Evolutionary conservation across 2,329 filamentous ascomycete species (phyloP), one percentile per base, ranked within the genome.

Genomic region (Coniochaeta sp.): DNA sequence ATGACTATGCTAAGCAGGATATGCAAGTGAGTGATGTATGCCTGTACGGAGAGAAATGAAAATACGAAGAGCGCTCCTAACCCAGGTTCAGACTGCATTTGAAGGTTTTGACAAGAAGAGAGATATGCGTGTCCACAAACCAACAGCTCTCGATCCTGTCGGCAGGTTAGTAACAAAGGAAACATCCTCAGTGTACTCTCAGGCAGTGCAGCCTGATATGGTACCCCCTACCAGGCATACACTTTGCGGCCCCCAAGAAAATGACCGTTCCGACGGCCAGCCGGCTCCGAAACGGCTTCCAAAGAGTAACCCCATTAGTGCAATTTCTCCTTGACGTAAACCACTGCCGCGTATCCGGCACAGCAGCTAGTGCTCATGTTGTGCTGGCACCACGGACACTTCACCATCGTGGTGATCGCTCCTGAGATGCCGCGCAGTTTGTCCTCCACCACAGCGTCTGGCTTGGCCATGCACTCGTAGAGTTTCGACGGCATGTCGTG

Each of bases 361-460:
- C 88, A 91, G 72, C 88, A 91, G 61, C 74, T 76, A 16, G 81
- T 87, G 64, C 79, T 86, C 87, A 91, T 90, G 57, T 82, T 81
- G 73, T 91, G 88, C 50, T 77, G 77, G 70, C 88, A 91, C 88
- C 88, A 90, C 9, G 87, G 87, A 69, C 88, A 90, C 64, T 81
- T 83, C 28, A 89, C 83, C 67, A 80, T 83, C 64, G 85, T 86
- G 9, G 80, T 84, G 52, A 87, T 78, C 7, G 80, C 74, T 1
- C 83, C 83, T 47, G 78, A 78, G 50, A 85, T 82, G 0, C 82
- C 82, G 6, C 79, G 71, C 33, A 73, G 71, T 59, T 76, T 76
- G 57, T 82, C 80, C 59, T 79, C 77, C 14, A 87, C 76, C 14
- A 84, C 73, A 4, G 77, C 77, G 55, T 84, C 79, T 0, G 84